A percentile compares a stretch with the other conserved stretches of the same genome.
Evolutionary conservation across 495 filamentous ascomycete genomes (phyloP).

Genomic region (Thermochaetoides thermophila): DNA sequence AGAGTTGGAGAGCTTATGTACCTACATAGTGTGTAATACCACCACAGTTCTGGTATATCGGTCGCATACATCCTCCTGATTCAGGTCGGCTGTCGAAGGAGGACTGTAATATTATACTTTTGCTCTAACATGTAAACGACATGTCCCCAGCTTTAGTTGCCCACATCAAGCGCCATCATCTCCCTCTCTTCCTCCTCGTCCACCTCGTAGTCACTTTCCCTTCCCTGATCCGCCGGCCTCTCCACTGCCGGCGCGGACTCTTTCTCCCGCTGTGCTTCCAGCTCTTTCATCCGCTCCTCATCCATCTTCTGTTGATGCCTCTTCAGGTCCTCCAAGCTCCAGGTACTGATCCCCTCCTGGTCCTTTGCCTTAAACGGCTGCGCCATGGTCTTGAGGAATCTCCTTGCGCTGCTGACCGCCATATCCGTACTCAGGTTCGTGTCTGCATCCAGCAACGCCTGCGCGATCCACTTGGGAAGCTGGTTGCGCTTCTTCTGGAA

Average conservation of each 20-base stretch:
- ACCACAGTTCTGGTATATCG: no score
- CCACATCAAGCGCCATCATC: conserved; percentile 46
- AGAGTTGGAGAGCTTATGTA: no score
- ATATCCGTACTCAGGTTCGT: conserved; percentile 88
- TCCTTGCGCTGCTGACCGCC: conserved; percentile 75
- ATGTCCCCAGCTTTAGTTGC: no score
- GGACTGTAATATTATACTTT: no score
- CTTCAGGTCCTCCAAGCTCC: conserved; percentile 66
- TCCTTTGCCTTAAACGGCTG: conserved; percentile 71
- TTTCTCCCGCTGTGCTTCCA: conserved; percentile 17
- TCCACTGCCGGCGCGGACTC: conserved; percentile 5
- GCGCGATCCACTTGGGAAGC: conserved; percentile 94
- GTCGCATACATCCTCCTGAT: no score
- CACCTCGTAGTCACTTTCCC: conserved; percentile 40
- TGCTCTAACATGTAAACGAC: no score
- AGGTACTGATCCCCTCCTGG: conserved; percentile 85
- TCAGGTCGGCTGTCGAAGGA: no score
- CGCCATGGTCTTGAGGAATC: conserved; percentile 79
- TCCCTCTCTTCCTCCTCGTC: conserved; percentile 46
- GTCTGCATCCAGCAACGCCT: conserved; percentile 69
- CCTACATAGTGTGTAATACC: no score
- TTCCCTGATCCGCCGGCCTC: conserved; percentile 7
- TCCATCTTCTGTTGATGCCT: conserved; percentile 64
- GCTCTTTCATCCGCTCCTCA: conserved; percentile 37
- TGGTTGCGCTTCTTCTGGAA: conserved; percentile 83